These are phyloP conservation scores for Capsella rubella DNA, from an alignment of 441 rosid species.

Conservation along the genomic window DNA sequence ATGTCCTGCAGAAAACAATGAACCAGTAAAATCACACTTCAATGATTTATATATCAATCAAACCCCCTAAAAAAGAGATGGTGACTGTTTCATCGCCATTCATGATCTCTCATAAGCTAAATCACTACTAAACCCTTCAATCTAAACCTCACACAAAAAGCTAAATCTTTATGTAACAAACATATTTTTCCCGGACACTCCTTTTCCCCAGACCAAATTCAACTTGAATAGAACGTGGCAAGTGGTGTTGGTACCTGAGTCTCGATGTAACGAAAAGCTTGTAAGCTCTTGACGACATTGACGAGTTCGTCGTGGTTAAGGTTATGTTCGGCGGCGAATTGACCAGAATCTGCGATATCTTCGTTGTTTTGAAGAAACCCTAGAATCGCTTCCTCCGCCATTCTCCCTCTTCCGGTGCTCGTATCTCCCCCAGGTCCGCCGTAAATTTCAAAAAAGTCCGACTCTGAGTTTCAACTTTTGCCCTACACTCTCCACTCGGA, in stretches of 20 bases:
- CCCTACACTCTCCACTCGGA: background rate
- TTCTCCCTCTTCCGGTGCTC: slow-evolving; percentile 9
- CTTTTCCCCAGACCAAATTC: background rate
- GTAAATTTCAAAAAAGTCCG: background rate
- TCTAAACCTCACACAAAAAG: background rate
- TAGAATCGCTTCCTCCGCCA: slow-evolving; percentile 84
- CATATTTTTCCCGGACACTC: background rate
- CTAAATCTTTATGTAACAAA: background rate
- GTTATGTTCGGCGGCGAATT: slow-evolving; percentile 59
- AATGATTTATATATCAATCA: background rate
- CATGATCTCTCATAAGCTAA: background rate
- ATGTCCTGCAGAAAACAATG: slow-evolving; percentile 54
- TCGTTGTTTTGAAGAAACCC: slow-evolving; percentile 57
- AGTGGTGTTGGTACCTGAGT: slow-evolving; percentile 52
- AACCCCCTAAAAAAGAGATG: background rate
- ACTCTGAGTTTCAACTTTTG: slow-evolving; percentile 11
- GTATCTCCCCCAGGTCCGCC: background rate
- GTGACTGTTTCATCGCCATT: background rate
- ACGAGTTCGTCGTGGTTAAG: slow-evolving; percentile 73
- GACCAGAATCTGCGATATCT: slow-evolving; percentile 71
- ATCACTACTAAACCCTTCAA: slow-evolving; percentile 11
- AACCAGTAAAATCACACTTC: background rate
- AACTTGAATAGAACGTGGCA: background rate
- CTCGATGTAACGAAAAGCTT: slow-evolving; percentile 76
- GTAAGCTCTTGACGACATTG: slow-evolving; percentile 84